Evolutionary conservation across 208 protist genomes (phyloP).

Genomic region (Spongospora subterranea): DNA sequence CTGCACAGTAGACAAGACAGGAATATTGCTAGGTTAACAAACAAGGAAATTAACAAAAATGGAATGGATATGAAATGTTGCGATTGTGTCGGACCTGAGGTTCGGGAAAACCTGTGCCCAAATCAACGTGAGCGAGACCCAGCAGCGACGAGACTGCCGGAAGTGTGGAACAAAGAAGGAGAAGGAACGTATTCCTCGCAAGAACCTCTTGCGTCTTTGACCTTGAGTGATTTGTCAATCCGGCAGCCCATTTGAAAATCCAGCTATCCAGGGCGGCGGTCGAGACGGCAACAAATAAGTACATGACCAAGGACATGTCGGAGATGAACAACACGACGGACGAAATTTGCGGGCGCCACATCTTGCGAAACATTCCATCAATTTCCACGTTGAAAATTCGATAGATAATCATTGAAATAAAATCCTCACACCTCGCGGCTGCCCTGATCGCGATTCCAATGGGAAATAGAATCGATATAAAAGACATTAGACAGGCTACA

Average conservation of each 20-base stretch:
- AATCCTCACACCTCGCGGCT: neutral
- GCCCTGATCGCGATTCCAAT: neutral
- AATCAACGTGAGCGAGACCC: neutral
- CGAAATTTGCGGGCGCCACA: neutral
- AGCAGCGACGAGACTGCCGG: constrained; percentile 2
- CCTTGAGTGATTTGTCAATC: neutral
- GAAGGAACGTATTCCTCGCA: constrained; percentile 34
- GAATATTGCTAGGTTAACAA: neutral
- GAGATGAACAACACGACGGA: neutral
- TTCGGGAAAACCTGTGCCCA: neutral
- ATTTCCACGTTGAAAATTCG: neutral
- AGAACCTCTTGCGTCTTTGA: neutral
- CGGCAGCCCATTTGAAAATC: constrained; percentile 31
- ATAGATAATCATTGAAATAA: neutral
- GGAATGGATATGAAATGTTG: no score
- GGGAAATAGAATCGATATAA: neutral
- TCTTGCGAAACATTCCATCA: neutral
- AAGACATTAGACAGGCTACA: neutral
- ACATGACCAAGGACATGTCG: neutral
- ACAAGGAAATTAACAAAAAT: neutral
- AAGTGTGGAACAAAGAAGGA: constrained; percentile 29
- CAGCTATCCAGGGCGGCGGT: constrained; percentile 19
- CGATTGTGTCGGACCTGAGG: neutral
- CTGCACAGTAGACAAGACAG: constrained; percentile 32
- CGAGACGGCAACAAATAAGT: neutral